Evolutionary conservation across 2,329 filamentous ascomycete genomes (phyloP), one percentile per base, ranked within the genome.

Genomic region (Bipolaris oryzae): DNA sequence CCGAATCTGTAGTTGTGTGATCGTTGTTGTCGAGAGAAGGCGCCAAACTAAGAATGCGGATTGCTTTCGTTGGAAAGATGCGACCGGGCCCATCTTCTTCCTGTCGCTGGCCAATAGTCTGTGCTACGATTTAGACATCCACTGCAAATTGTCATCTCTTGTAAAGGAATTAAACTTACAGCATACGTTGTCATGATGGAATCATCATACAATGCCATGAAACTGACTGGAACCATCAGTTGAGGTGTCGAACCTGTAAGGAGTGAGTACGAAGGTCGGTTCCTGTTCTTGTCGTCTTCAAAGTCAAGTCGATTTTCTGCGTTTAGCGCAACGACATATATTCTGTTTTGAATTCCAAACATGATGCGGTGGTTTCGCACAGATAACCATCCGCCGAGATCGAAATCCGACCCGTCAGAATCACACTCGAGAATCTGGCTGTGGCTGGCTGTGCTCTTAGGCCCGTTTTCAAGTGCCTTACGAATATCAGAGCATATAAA

Each of bases 141-240:
- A 1, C 34, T 39, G n/a, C 15, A 23, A 16, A 0, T 16, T 16
- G 4, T 1, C 3, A 4, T n/a, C 3, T 15, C 9, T 31, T 33
- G 5, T 16, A 7, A 1, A 13, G 34, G 11, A 3, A 10, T 4
- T 3, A 7, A 13, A 25, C 18, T 2, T 47, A 53, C 54, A 5
- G 54, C 44, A 18, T 57, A 57, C 3, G 54, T 57, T 10, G 54
- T 44, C 54, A 57, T 57, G n/a, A 57, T 48, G 11, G 43, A 44
- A 18, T 57, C 54, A 1, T 57, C 50, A 31, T 23, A 57, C 1
- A 57, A 16, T 2, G 50, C 37, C 54, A 57, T 57, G 5, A 47
- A 57, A 15, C 54, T 57, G 5, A 57, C 50, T 2, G 54, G 54
- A 9, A 47, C 37, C 6, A 50, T 28, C 20, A 56, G 11, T 6